Conservation (phyloP, 495 filamentous ascomycete species). For the Penicillium cinerascens region DNA sequence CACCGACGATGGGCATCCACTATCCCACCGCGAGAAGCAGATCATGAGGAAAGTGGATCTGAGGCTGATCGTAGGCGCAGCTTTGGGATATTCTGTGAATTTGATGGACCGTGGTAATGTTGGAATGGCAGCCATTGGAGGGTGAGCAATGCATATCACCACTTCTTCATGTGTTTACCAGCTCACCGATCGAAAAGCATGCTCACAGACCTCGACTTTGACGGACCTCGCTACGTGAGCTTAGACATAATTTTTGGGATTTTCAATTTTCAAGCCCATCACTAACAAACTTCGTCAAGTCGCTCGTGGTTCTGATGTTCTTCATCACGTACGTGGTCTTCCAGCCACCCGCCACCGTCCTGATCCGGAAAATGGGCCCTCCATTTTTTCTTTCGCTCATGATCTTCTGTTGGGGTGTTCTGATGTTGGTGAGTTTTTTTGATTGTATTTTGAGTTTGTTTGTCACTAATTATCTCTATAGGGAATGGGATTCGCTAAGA, state of each 20-base stretch:
- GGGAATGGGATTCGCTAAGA: conserved; percentile 42
- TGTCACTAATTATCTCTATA: neutral
- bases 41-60: conserved; percentile 49
- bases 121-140: conserved; percentile 52
- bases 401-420: neutral
- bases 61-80: conserved; percentile 52
- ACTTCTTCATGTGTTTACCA: conserved; percentile 22
- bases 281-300: conserved; percentile 28
- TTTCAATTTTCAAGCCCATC: too few relatives aligned
- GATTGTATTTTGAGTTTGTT: neutral
- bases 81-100: conserved; percentile 53
- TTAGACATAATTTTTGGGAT: too few relatives aligned
- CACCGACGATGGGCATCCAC: neutral
- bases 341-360: conserved; percentile 56
- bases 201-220: conserved; percentile 1
- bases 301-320: conserved; percentile 59
- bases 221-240: conserved; percentile 1
- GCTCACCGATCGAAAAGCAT: neutral
- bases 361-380: conserved; percentile 59
- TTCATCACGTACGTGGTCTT: conserved; percentile 63
- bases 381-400: neutral
- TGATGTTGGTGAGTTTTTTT: conserved; percentile 1
- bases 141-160: conserved; percentile 24
- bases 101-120: conserved; percentile 61
- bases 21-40: conserved; percentile 3